These are phyloP conservation scores for Ehretia macrophylla DNA, from an alignment of 257 asterid species.

Conservation along the genomic window DNA sequence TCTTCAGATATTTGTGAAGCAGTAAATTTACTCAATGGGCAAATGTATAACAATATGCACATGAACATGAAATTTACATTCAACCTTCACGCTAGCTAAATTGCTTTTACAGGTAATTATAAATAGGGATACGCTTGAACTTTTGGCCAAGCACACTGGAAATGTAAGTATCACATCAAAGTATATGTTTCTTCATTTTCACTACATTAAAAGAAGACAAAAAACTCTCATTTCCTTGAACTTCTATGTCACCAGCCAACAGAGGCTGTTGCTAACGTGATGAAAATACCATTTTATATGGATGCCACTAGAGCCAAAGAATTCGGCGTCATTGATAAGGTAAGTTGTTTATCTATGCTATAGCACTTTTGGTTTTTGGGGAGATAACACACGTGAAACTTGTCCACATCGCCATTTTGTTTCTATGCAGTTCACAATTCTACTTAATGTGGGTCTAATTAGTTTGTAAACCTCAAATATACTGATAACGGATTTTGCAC, in stretches of 20 bases:
- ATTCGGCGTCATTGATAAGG: slow-evolving; percentile 89
- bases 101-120: slow-evolving; percentile 51
- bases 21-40: no score
- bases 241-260: slow-evolving; percentile 46
- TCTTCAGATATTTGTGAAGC: no score
- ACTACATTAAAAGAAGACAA: slow-evolving; percentile 5
- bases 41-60: no score
- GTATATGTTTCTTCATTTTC: slow-evolving; percentile 9
- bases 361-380: not conserved
- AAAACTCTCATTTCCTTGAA: slow-evolving; percentile 10
- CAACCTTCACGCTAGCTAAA: slow-evolving; percentile 4
- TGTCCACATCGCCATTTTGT: not conserved
- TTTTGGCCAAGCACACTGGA: slow-evolving; percentile 82
- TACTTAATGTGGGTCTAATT: not conserved
- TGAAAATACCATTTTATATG: slow-evolving; percentile 78
- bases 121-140: slow-evolving; percentile 67
- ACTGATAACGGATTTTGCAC: slow-evolving; percentile 23
- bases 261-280: slow-evolving; percentile 60
- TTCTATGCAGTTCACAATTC: not conserved
- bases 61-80: no score
- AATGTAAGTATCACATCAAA: slow-evolving; percentile 53
- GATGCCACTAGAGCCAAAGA: slow-evolving; percentile 66
- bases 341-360: slow-evolving; percentile 21
- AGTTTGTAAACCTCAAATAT: not conserved
- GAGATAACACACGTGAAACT: no score